A percentile compares a stretch with the other conserved stretches of the same genome.
These are phyloP conservation scores for Rhodomyrtus psidioides DNA, from an alignment of 441 rosid species.

Conservation along the genomic window DNA sequence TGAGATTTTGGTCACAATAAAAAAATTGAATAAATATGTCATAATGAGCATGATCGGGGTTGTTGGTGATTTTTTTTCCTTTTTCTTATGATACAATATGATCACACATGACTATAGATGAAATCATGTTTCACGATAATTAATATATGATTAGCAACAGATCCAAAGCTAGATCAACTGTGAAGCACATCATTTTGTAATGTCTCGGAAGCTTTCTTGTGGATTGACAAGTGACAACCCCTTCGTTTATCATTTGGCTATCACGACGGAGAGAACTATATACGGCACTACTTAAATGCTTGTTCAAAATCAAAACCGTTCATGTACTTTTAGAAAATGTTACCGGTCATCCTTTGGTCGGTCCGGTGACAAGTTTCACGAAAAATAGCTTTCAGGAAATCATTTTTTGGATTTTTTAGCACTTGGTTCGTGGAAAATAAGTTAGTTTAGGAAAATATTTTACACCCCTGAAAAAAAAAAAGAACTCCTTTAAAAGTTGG, in stretches of 20 bases:
- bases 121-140: neutral
- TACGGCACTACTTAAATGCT: neutral
- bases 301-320: neutral
- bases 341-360: neutral
- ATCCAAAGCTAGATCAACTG: neutral
- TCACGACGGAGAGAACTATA: fast-evolving
- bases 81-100: fast-evolving
- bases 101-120: fast-evolving
- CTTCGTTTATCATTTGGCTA: neutral
- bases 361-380: neutral
- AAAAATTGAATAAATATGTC: no score
- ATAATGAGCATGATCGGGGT: no score
- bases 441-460: no score
- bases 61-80: no score
- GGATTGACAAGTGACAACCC: neutral
- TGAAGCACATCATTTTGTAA: neutral
- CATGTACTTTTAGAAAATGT: neutral
- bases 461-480: no score
- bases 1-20: no score
- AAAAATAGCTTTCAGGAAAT: no score
- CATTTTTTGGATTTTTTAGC: no score
- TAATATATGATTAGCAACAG: neutral
- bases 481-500: no score
- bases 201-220: neutral
- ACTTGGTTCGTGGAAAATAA: no score